A percentile compares a stretch with the other conserved stretches of the same genome.
Conservation (phyloP, 2,329 filamentous ascomycete species). For the Rugonectria rugulosa region DNA sequence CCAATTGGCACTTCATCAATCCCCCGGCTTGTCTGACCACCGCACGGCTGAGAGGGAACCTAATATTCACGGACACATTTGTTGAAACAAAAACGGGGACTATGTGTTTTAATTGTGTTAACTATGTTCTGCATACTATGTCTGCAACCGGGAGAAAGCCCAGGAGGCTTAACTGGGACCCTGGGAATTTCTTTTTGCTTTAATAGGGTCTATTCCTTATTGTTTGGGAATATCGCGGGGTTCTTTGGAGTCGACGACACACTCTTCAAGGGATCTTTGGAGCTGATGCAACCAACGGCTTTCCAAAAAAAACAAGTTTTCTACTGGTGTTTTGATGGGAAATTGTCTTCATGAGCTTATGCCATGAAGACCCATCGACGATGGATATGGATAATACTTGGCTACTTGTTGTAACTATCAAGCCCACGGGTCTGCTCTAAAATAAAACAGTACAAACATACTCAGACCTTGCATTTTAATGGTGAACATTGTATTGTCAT, state of each 20-base stretch:
- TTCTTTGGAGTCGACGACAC: slow-evolving; percentile 16
- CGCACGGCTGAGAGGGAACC: slow-evolving; percentile 31
- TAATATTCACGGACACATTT: slow-evolving; percentile 43
- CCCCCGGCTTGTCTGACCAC: slow-evolving; percentile 33
- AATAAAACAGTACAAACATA: slow-evolving; percentile 19
- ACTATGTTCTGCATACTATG: slow-evolving; percentile 31
- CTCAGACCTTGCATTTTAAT: no score
- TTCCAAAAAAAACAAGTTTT: neutral
- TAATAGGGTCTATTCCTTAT: slow-evolving; percentile 32
- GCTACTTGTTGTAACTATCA: slow-evolving; percentile 20
- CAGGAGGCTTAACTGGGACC: slow-evolving; percentile 43
- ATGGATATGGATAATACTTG: slow-evolving; percentile 22
- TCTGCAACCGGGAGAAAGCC: slow-evolving; percentile 40
- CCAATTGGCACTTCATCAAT: slow-evolving; percentile 34
- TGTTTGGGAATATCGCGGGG: slow-evolving; percentile 17
- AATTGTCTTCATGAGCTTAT: slow-evolving; percentile 11
- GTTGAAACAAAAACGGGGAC: slow-evolving; percentile 32
- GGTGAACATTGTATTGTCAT: no score
- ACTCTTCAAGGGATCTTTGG: slow-evolving; percentile 10
- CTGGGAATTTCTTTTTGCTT: slow-evolving; percentile 32
- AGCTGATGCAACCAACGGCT: slow-evolving; percentile 12
- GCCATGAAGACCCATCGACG: slow-evolving; percentile 13
- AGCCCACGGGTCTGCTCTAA: slow-evolving; percentile 20
- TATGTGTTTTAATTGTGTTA: slow-evolving; percentile 38
- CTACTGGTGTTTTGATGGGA: slow-evolving; percentile 9